phyloP scores from a whole-genome alignment of 2,329 filamentous ascomycete genomes.

The Colletotrichum graminicola region DNA sequence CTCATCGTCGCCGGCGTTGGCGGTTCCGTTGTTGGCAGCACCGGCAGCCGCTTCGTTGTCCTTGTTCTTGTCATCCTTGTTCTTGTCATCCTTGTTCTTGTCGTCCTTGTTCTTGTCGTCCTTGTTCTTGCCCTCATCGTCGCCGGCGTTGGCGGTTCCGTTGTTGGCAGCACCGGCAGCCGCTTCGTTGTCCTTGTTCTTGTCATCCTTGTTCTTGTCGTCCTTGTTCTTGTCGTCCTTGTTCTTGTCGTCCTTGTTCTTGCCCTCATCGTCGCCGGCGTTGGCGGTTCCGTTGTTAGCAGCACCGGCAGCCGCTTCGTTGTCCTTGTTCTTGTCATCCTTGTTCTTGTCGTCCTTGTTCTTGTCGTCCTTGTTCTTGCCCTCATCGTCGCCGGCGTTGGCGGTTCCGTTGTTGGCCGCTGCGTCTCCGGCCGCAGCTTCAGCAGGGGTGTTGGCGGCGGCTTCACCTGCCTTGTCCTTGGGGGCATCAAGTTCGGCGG shows the following conservation, averaged over 20 bases:
- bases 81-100: not conserved
- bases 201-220: no score
- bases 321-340: not conserved
- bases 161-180: slow-evolving; percentile 21
- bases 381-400: not conserved
- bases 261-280: slow-evolving; percentile 12
- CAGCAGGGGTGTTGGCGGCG: not conserved
- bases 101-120: not conserved
- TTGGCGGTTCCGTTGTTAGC: slow-evolving; percentile 30
- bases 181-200: not conserved
- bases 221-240: not conserved
- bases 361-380: no score
- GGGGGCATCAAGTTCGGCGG: not conserved
- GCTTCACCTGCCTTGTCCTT: slow-evolving; percentile 6
- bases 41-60: not conserved
- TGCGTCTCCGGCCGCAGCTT: slow-evolving; percentile 16
- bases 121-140: not conserved
- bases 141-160: not conserved
- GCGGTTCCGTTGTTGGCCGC: slow-evolving; percentile 19
- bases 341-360: not conserved
- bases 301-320: not conserved
- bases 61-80: not conserved
- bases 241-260: not conserved
- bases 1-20: slow-evolving; percentile 11
- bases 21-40: slow-evolving; percentile 27